Evolutionary conservation across 495 filamentous ascomycete species (phyloP).

Genomic region (Beverwykella pulmonaria): DNA sequence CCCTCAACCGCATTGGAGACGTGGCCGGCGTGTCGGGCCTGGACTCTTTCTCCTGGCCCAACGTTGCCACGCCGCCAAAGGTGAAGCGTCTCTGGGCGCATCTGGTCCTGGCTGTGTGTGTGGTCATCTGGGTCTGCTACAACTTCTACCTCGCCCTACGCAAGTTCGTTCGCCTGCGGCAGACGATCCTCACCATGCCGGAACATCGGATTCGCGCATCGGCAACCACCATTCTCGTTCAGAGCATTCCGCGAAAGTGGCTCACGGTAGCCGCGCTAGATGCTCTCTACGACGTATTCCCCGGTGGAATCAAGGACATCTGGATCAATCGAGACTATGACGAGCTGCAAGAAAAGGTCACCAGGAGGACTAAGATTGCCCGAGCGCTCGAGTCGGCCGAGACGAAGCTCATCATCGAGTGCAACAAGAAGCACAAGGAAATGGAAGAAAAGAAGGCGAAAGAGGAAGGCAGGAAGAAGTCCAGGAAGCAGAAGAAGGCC

Average conservation of each 20-base stretch:
- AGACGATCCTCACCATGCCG: constrained; percentile 92
- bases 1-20: constrained; percentile 62
- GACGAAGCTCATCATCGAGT: constrained; percentile 76
- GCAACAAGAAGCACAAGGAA: constrained; percentile 74
- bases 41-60: constrained; percentile 67
- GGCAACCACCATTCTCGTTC: constrained; percentile 92
- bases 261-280: constrained; percentile 76
- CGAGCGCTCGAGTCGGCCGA: constrained; percentile 76
- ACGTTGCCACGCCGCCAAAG: constrained; percentile 67
- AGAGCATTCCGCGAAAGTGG: constrained; percentile 87
- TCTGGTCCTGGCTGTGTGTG: constrained; percentile 75
- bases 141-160: constrained; percentile 86
- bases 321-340: constrained; percentile 96
- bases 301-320: constrained; percentile 91
- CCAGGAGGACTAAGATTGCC: constrained; percentile 71
- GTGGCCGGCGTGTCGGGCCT: constrained; percentile 53
- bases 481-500: constrained; percentile 55
- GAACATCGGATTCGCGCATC: constrained; percentile 94
- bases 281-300: constrained; percentile 93
- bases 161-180: constrained; percentile 91
- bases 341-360: constrained; percentile 83
- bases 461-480: constrained; percentile 51
- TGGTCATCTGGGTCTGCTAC: constrained; percentile 81
- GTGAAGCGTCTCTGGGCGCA: constrained; percentile 86
- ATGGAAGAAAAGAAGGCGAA: constrained; percentile 65